Evolutionary conservation across 208 protist genomes (phyloP), one percentile per base, ranked within the genome.

Genomic region (Trypanosoma cruzi): DNA sequence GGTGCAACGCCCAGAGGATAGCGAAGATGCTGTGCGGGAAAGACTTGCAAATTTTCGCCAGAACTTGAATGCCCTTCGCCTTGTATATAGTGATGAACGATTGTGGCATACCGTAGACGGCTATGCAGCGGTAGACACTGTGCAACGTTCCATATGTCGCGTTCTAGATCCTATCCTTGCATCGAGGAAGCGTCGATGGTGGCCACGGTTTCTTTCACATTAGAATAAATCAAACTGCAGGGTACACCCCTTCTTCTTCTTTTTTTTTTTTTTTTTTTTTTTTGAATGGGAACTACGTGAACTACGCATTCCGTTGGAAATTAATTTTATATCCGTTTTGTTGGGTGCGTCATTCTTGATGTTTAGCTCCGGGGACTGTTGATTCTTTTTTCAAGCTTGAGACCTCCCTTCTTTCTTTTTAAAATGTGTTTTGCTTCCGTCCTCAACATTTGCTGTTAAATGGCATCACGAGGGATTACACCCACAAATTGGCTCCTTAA

Each of bases 1-100:
- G 0, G 77, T 89, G 53, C 90, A 97, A 73, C 75, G 92, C 31
- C 55, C 73, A 10, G 95, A 98, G 57, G 97, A 98, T 75, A 96
- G 81, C 46, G 82, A 85, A 18, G 91, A 97, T n/a, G 81, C 71
- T 50, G 86, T 97, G 24, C 56, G 68, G 59, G 70, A 96, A 68
- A 83, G 95, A 61, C 82, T 97, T 48, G 63, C 75, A 28, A 82
- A 88, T 44, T 98, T 95, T 77, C 69, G 89, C 49, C 52, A 77
- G 36, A 80, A 90, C 49, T 84, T 94, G 22, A 75, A 69, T 1
- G 90, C 88, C n/a, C 64, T 98, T 42, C 59, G 92, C 2, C 66
- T 71, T n/a, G 86, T 87, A 34, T 98, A 97, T 59, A 18, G 52
- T 7, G 75, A 84, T 31, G 70, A 80, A 16, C 48, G 75, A 18